Evolutionary conservation across 331 rosid genomes (phyloP).

Genomic region (Acacia concinna): DNA sequence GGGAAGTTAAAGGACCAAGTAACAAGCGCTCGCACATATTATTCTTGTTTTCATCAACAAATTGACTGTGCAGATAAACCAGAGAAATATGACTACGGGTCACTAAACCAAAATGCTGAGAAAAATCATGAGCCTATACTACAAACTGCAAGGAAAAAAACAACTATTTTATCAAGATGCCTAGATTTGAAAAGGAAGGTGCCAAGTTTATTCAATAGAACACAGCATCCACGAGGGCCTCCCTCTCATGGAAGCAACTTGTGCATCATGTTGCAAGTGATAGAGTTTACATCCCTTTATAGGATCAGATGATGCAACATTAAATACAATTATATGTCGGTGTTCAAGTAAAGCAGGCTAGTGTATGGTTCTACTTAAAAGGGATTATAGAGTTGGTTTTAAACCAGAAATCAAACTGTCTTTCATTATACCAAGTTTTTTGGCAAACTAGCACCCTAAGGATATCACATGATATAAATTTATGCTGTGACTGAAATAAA

Average conservation of each 20-base stretch:
- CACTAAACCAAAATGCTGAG: too few species aligned
- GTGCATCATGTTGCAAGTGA: not conserved
- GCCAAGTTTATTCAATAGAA: not conserved
- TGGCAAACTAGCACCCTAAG: constrained; percentile 8
- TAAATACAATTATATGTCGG: not conserved
- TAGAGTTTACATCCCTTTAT: not conserved
- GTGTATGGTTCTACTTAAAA: not conserved
- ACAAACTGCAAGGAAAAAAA: not conserved
- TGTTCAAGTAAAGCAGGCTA: not conserved
- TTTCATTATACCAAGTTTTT: not conserved
- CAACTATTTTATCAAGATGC: not conserved
- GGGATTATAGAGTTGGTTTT: not conserved
- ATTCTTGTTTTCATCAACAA: not conserved
- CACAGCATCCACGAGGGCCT: not conserved
- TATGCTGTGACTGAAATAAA: not conserved
- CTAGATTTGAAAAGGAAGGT: not conserved
- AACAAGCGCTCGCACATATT: not conserved
- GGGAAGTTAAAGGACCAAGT: not conserved
- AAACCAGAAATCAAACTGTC: constrained; percentile 16
- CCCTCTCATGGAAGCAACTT: not conserved
- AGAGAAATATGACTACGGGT: too few species aligned
- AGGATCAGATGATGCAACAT: not conserved
- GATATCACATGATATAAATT: not conserved
- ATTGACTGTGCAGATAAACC: not conserved
- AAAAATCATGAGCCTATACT: not conserved